phyloP scores from a whole-genome alignment of 768 basidiomycete genomes.

The Mycena epipterygia region DNA sequence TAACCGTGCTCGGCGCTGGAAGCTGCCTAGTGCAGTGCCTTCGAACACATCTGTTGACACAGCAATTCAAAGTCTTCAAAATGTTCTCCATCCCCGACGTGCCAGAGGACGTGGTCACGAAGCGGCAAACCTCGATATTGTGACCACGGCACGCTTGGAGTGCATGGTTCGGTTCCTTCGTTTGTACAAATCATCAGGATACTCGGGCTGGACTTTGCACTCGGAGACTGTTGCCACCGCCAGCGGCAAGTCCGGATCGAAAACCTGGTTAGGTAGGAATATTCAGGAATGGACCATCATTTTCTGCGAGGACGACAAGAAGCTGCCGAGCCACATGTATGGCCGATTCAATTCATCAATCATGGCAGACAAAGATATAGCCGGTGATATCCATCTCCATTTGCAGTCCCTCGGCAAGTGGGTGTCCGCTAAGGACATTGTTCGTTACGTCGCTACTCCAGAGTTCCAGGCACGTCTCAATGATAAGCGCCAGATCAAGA shows the following conservation, averaged over 20 bases:
- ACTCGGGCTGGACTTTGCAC: slow-evolving; percentile 10
- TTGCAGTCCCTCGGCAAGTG: slow-evolving; percentile 36
- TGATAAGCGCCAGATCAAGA: slow-evolving; percentile 33
- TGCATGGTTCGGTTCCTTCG: slow-evolving; percentile 6
- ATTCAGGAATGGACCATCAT: slow-evolving; percentile 5
- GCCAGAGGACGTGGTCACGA: background rate
- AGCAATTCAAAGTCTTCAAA: background rate
- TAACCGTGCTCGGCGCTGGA: too few relatives aligned
- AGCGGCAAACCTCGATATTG: background rate
- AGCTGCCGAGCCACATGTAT: background rate
- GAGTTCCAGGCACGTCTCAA: slow-evolving; percentile 25
- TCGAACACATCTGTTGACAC: too few relatives aligned
- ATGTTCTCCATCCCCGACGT: background rate
- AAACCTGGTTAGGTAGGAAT: background rate
- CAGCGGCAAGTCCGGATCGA: background rate
- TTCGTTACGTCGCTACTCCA: slow-evolving; percentile 28
- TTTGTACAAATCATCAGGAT: slow-evolving; percentile 1
- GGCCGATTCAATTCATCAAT: slow-evolving; percentile 11
- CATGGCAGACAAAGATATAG: slow-evolving; percentile 27
- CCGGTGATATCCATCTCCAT: slow-evolving; percentile 33
- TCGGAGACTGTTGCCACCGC: background rate
- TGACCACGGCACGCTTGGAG: background rate
- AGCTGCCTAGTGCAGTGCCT: too few relatives aligned
- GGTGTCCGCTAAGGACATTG: slow-evolving; percentile 32
- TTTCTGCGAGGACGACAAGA: slow-evolving; percentile 1